Conservation (phyloP, 768 basidiomycete species). For the Auriscalpium vulgare region DNA sequence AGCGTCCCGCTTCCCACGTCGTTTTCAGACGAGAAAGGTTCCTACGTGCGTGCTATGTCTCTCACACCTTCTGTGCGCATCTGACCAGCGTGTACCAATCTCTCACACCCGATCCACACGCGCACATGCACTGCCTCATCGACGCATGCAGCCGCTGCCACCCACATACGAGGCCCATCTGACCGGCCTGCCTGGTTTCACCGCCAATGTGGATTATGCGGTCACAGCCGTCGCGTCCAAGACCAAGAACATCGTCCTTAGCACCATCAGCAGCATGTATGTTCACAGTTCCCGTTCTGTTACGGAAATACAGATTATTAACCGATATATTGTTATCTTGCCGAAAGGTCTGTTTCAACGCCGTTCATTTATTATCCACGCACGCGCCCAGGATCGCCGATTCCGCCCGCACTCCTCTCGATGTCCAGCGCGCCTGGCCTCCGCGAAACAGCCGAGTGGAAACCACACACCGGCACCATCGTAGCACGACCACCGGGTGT, state of each 20-base stretch:
- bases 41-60: slow-evolving; percentile 40
- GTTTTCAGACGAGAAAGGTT: slow-evolving; percentile 46
- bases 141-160: slow-evolving; percentile 46
- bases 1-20: slow-evolving; percentile 47
- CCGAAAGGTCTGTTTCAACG: slow-evolving; percentile 43
- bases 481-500: slow-evolving; percentile 7
- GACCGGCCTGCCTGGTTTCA: slow-evolving; percentile 65
- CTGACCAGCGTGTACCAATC: slow-evolving; percentile 1
- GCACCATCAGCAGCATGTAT: slow-evolving; percentile 43
- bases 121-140: background rate
- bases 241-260: slow-evolving; percentile 46
- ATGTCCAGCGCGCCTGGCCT: slow-evolving; percentile 31
- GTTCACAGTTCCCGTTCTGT: slow-evolving; percentile 15
- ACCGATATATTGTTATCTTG: background rate
- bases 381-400: slow-evolving; percentile 45
- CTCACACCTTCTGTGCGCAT: background rate
- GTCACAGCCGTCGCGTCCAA: slow-evolving; percentile 47
- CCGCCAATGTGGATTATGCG: slow-evolving; percentile 55
- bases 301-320: background rate
- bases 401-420: slow-evolving; percentile 38
- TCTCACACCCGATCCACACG: background rate
- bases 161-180: slow-evolving; percentile 64
- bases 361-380: slow-evolving; percentile 61
- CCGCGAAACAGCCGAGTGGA: slow-evolving; percentile 42
- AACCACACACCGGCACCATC: slow-evolving; percentile 31